phyloP scores from a whole-genome alignment of 108 stramenopile species.

The Seminavis robusta region DNA sequence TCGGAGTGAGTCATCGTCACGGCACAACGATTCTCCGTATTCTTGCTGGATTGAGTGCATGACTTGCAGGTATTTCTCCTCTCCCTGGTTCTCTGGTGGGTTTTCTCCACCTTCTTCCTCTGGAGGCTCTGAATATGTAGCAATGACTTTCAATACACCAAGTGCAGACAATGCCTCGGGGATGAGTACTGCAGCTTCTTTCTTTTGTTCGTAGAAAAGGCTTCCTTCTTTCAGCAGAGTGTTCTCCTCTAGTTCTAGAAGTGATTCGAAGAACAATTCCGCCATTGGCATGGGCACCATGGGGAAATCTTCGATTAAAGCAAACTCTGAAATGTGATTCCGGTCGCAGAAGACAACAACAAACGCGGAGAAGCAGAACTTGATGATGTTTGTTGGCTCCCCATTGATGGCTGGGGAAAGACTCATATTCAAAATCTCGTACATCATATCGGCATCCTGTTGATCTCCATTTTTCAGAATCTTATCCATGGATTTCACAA shows the following conservation, averaged over 20 bases:
- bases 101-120: conserved; percentile 31
- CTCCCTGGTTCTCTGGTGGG: conserved; percentile 24
- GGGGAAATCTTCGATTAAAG: conserved; percentile 38
- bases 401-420: conserved; percentile 70
- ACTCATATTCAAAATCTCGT: conserved; percentile 62
- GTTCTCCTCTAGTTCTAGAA: conserved; percentile 50
- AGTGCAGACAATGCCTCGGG: conserved; percentile 68
- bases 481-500: conserved; percentile 61
- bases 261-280: conserved; percentile 52
- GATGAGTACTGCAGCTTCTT: conserved; percentile 62
- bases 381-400: conserved; percentile 60
- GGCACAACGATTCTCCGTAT: conserved; percentile 50
- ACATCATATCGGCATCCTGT: conserved; percentile 57
- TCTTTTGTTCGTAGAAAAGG: conserved; percentile 52
- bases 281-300: conserved; percentile 60
- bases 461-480: conserved; percentile 40
- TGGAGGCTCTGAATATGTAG: conserved; percentile 18
- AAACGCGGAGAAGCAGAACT: conserved; percentile 69
- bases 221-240: conserved; percentile 55
- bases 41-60: conserved; percentile 56
- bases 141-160: conserved; percentile 52
- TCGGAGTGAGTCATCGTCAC: conserved; percentile 43
- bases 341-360: conserved; percentile 58
- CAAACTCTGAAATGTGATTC: conserved; percentile 38
- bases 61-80: conserved; percentile 58